Percentiles rank a stretch among this genome's conserved stretches.
phyloP scores from a whole-genome alignment of 2,329 filamentous ascomycete species.

The Sordariomycetes sp. region DNA sequence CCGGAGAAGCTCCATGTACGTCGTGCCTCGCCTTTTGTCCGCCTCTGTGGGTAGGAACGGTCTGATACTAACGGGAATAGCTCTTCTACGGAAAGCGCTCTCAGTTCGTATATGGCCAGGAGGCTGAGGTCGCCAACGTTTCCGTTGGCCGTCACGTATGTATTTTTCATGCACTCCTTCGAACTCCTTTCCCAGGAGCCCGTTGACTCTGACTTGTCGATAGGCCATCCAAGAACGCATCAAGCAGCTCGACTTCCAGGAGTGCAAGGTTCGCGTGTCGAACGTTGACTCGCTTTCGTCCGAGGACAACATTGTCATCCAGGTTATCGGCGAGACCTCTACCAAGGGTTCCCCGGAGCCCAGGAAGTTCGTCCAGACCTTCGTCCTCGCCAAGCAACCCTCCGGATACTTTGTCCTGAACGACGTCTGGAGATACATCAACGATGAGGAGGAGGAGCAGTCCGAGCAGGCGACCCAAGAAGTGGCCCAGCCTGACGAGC shows the following conservation, averaged over 20 bases:
- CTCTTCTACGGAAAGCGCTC: slow-evolving; percentile 96
- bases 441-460: slow-evolving; percentile 66
- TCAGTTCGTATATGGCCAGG: slow-evolving; percentile 84
- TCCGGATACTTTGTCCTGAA: slow-evolving; percentile 98
- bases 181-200: background rate
- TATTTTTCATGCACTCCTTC: slow-evolving; percentile 4
- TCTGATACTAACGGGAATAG: slow-evolving; percentile 20
- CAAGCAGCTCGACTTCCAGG: slow-evolving; percentile 84
- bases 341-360: slow-evolving; percentile 88
- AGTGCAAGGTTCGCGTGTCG: slow-evolving; percentile 95
- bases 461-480: slow-evolving; percentile 22
- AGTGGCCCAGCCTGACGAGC: slow-evolving; percentile 17
- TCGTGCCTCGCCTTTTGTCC: background rate
- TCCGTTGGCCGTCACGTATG: slow-evolving; percentile 75
- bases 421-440: slow-evolving; percentile 92
- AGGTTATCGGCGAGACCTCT: slow-evolving; percentile 95
- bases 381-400: slow-evolving; percentile 89
- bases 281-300: slow-evolving; percentile 97
- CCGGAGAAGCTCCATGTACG: slow-evolving; percentile 83
- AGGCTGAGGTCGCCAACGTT: slow-evolving; percentile 80
- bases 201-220: slow-evolving; percentile 1
- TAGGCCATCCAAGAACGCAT: slow-evolving; percentile 92
- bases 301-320: slow-evolving; percentile 87
- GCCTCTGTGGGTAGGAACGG: background rate
- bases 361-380: slow-evolving; percentile 96